A percentile compares a stretch with the other conserved stretches of the same genome.
Evolutionary conservation across 2,329 filamentous ascomycete species (phyloP).

Genomic region (Pseudogymnoascus verrucosus): DNA sequence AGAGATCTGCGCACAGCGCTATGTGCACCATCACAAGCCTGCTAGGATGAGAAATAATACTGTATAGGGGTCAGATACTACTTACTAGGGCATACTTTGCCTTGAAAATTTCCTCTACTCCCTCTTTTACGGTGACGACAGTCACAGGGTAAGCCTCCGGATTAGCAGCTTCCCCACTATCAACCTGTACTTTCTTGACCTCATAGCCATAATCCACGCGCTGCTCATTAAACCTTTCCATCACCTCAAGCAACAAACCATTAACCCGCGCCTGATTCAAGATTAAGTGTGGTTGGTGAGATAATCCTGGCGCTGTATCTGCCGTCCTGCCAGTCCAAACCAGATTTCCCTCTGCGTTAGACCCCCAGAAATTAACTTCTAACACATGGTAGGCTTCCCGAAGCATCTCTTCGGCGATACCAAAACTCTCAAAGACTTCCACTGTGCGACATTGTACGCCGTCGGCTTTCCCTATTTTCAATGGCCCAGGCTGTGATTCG

Average conservation of each 20-base stretch:
- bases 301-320: background rate
- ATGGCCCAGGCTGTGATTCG: slow-evolving; percentile 46
- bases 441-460: slow-evolving; percentile 54
- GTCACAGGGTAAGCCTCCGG: slow-evolving; percentile 14
- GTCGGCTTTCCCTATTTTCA: slow-evolving; percentile 54
- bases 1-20: slow-evolving; percentile 40
- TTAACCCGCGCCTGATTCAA: slow-evolving; percentile 50
- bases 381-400: slow-evolving; percentile 47
- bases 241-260: slow-evolving; percentile 42
- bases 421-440: slow-evolving; percentile 54
- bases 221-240: slow-evolving; percentile 33
- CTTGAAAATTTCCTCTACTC: slow-evolving; percentile 32
- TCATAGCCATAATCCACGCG: slow-evolving; percentile 45
- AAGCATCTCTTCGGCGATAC: slow-evolving; percentile 43
- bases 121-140: slow-evolving; percentile 36
- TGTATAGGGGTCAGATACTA: slow-evolving; percentile 22
- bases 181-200: slow-evolving; percentile 33
- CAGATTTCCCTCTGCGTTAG: slow-evolving; percentile 5
- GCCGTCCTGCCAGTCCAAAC: background rate
- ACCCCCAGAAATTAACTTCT: slow-evolving; percentile 47
- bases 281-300: slow-evolving; percentile 46
- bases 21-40: slow-evolving; percentile 39
- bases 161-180: slow-evolving; percentile 25
- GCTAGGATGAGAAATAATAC: slow-evolving; percentile 16
- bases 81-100: slow-evolving; percentile 45